These are phyloP conservation scores for Umbelopsis ramanniana DNA, from an alignment of 192 early-diverging fungal species.

Conservation along the genomic window DNA sequence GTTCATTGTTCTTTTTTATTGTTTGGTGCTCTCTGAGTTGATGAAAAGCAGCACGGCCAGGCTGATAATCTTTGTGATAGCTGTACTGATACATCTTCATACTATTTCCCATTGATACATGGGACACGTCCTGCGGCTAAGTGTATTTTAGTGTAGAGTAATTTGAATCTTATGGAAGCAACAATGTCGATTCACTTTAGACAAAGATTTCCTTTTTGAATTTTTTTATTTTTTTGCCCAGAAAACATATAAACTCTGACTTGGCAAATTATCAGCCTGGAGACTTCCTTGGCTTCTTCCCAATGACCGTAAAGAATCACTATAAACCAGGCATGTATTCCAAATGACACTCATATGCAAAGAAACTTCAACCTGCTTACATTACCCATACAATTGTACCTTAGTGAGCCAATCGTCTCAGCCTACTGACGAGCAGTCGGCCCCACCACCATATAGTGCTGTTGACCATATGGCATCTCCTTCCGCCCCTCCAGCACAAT, in stretches of 20 bases:
- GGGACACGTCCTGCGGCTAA: too few relatives aligned
- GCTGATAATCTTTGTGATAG: too few relatives aligned
- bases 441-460: slow-evolving; percentile 2
- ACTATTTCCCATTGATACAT: too few relatives aligned
- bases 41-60: too few relatives aligned
- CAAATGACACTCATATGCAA: neutral
- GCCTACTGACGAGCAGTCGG: neutral
- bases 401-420: neutral
- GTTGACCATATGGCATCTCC: neutral
- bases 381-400: neutral
- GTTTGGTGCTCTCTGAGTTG: too few relatives aligned
- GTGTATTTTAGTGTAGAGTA: too few relatives aligned
- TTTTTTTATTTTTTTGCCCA: too few relatives aligned
- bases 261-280: slow-evolving; percentile 7
- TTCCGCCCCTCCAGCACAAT: slow-evolving; percentile 10
- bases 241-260: neutral
- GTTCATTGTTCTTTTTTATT: too few relatives aligned
- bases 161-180: too few relatives aligned
- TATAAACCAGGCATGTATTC: slow-evolving; percentile 10
- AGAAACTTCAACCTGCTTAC: neutral
- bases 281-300: slow-evolving; percentile 7
- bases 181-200: too few relatives aligned
- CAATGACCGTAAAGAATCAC: neutral
- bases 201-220: too few relatives aligned
- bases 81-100: too few relatives aligned